These are phyloP conservation scores for Crotalaria pallida DNA, from an alignment of 306 rosid genomes.

Conservation along the genomic window DNA sequence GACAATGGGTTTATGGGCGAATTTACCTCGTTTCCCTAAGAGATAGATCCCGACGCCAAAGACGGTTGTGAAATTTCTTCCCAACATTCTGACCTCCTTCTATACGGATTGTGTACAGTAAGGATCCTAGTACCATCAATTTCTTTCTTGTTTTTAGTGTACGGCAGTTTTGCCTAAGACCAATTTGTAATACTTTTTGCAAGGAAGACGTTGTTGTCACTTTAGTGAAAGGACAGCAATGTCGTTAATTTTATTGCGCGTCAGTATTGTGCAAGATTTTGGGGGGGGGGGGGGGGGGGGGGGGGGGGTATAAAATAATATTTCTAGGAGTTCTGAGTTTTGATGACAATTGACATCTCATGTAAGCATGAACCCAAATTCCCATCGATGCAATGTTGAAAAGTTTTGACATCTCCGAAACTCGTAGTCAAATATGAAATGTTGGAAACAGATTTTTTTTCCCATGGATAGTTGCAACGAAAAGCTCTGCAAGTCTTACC, in stretches of 20 bases:
- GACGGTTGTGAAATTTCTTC: constrained; percentile 31
- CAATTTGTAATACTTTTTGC: neutral
- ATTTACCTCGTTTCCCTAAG: constrained; percentile 64
- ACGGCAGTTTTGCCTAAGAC: constrained; percentile 13
- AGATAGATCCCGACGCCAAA: constrained; percentile 41
- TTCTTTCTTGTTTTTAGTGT: neutral
- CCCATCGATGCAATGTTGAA: neutral
- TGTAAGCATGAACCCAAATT: neutral
- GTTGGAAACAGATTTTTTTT: neutral
- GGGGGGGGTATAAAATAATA: no score
- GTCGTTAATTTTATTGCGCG: neutral
- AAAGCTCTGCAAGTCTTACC: no score
- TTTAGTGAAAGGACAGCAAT: constrained; percentile 6
- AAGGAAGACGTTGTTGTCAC: constrained; percentile 6
- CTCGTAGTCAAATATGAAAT: neutral
- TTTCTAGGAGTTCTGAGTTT: neutral
- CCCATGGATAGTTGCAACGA: no score
- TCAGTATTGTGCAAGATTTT: neutral
- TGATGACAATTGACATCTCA: neutral
- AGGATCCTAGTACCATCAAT: neutral
- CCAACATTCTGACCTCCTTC: neutral
- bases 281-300: no score
- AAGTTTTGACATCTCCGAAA: neutral
- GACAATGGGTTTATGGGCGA: constrained; percentile 87
- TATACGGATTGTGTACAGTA: constrained; percentile 23